These are phyloP conservation scores for Colletotrichum tabaci DNA, from an alignment of 2,329 filamentous ascomycete genomes.

Conservation along the genomic window DNA sequence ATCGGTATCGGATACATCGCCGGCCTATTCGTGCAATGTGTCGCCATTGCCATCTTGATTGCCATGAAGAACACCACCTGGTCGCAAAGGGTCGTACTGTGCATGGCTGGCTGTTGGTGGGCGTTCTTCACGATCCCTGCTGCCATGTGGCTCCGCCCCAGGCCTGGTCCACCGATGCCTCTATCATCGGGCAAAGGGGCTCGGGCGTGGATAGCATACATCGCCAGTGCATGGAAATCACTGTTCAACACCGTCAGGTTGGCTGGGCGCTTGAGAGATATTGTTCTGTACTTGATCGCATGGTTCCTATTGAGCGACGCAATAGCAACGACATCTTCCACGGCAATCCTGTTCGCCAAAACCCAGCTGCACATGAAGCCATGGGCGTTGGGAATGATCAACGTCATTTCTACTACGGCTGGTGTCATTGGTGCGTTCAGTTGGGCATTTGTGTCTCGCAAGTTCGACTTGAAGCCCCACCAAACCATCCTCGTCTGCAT, in stretches of 20 bases:
- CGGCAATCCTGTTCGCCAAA: slow-evolving; percentile 95
- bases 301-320: slow-evolving; percentile 98
- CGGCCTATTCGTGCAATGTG: slow-evolving; percentile 85
- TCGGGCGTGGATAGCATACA: slow-evolving; percentile 76
- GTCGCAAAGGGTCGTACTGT: slow-evolving; percentile 88
- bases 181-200: slow-evolving; percentile 55
- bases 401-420: slow-evolving; percentile 87
- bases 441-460: slow-evolving; percentile 85
- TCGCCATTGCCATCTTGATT: slow-evolving; percentile 84
- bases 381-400: slow-evolving; percentile 91
- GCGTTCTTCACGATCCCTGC: slow-evolving; percentile 90
- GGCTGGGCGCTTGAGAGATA: slow-evolving; percentile 80
- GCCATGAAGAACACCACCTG: slow-evolving; percentile 83
- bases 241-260: slow-evolving; percentile 85
- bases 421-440: slow-evolving; percentile 91
- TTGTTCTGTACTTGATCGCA: slow-evolving; percentile 83
- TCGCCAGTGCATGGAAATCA: slow-evolving; percentile 88
- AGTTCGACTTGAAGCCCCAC: slow-evolving; percentile 79
- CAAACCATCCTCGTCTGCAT: slow-evolving; percentile 96
- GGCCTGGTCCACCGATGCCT: slow-evolving; percentile 87
- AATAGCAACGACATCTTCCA: slow-evolving; percentile 94
- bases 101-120: slow-evolving; percentile 94
- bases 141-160: slow-evolving; percentile 87
- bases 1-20: slow-evolving; percentile 95
- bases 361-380: slow-evolving; percentile 92